Evolutionary conservation across 352 stramenopile species (phyloP).

Genomic region (Phytophthora idaei): DNA sequence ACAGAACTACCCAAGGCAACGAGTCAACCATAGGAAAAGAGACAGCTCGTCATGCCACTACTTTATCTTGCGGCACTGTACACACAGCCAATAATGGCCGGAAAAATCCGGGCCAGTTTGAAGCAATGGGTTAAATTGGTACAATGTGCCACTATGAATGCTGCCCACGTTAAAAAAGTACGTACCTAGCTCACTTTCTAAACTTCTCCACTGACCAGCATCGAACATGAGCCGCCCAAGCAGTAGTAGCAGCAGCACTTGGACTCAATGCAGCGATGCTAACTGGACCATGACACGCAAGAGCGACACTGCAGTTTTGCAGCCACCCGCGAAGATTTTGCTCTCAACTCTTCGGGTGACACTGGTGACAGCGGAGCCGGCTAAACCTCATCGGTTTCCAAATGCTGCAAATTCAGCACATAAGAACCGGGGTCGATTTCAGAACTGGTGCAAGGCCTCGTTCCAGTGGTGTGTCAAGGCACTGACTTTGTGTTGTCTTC

Average conservation of each 20-base stretch:
- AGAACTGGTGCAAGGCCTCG: constrained; percentile 7
- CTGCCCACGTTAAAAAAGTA: not conserved
- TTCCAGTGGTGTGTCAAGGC: constrained; percentile 20
- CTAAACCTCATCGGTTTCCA: too few species aligned
- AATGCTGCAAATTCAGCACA: not conserved
- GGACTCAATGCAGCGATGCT: constrained; percentile 3
- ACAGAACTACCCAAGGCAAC: too few species aligned
- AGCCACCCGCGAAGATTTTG: constrained; percentile 3
- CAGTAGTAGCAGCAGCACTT: constrained; percentile 4
- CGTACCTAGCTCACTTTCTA: not conserved
- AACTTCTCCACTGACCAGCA: constrained; percentile 3
- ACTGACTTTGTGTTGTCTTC: constrained; percentile 11
- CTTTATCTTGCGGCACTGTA: not conserved
- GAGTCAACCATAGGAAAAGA: too few species aligned
- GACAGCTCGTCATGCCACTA: not conserved
- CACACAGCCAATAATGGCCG: not conserved
- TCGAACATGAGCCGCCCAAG: not conserved
- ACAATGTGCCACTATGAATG: constrained; percentile 20
- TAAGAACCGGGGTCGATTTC: constrained; percentile 2
- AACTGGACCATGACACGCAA: constrained; percentile 1
- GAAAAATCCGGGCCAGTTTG: not conserved
- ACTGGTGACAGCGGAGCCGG: constrained; percentile 9
- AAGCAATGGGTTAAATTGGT: constrained; percentile 8
- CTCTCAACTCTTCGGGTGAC: constrained; percentile 11
- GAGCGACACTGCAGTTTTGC: not conserved